Base-by-base conservation (phyloP, 495 filamentous ascomycete species). In the Bathelium albidoporum region DNA sequence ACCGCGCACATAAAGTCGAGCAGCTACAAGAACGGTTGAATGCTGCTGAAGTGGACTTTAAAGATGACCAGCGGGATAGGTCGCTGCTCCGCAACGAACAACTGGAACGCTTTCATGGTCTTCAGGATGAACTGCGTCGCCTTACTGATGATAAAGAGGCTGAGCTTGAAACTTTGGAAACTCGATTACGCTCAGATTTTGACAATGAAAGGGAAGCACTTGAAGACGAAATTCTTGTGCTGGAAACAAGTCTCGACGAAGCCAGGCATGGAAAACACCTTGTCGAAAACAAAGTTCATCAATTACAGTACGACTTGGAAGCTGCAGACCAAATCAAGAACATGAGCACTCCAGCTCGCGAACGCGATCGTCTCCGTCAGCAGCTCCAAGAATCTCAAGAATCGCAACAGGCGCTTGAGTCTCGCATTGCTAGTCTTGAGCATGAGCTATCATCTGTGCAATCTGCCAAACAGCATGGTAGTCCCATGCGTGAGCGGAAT, bases 291-390 rank as follows among this genome's bases (percentile, higher is more conserved):
- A 80, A 81, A 28, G 78, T 87, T 36, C 73, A 74, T 29, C 73
- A 80, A 36, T 76, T 89, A 3, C 84, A 89, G 66, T 74, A 73
- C 29, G 78, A 84, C 20, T 70, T 87, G 14, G 79, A 65, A 58
- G 68, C 59, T 14, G 63, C 69, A 2, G 39, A 67, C 18, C 58
- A 62, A 2, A 68, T 70, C 34, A 71, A 69, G 64, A 59, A 67
- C n/a, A 59, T 43, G 31, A 58, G 66, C 52, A 68, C 66, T 1
- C 63, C 66, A 12, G 66, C 61, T 31, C 66, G 66, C 22, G 66
- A 68, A 52, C 66, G 64, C 4, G 65, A 68, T 43, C 60, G 62
- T 24, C 41, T 68, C 18, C 66, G 66, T 11, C 53, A 58, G 11
- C 49, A 58, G 31, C 60, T 68, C 34, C 60, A 68, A 43, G 63